Evolutionary conservation across 1,284 basidiomycete species (phyloP).

Genomic region (Chalciporus sp.): DNA sequence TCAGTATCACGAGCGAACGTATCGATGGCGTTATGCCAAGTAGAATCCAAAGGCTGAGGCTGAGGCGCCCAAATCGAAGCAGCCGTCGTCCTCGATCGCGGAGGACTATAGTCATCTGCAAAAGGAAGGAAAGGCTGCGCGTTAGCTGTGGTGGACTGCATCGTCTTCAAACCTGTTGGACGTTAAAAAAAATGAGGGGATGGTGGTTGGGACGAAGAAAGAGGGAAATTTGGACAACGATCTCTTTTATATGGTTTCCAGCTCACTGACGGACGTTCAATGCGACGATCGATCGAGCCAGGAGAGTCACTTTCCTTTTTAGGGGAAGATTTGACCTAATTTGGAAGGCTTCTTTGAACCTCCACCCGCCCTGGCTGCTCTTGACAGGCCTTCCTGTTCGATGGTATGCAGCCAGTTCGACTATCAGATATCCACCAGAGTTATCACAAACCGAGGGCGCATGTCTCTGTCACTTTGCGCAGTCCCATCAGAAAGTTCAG

Average conservation of each 20-base stretch:
- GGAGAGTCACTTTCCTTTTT: conserved; percentile 36
- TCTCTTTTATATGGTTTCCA: conserved; percentile 36
- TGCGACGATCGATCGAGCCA: conserved; percentile 36
- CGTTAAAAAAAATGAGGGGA: conserved; percentile 11
- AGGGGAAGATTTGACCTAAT: conserved; percentile 33
- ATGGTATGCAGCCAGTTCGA: conserved; percentile 23
- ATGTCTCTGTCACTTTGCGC: background rate
- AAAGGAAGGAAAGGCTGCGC: conserved; percentile 34
- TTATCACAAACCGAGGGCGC: conserved; percentile 7
- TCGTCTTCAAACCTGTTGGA: conserved; percentile 12
- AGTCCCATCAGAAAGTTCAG: background rate
- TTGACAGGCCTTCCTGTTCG: conserved; percentile 30
- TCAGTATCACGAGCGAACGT: conserved; percentile 55
- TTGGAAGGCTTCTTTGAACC: conserved; percentile 35
- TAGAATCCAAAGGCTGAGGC: conserved; percentile 62
- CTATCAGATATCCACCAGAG: conserved; percentile 23
- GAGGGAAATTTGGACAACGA: conserved; percentile 25
- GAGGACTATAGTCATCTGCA: conserved; percentile 30
- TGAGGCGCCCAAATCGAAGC: conserved; percentile 79
- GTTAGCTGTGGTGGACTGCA: conserved; percentile 28
- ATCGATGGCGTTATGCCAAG: conserved; percentile 66
- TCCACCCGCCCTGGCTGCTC: conserved; percentile 20
- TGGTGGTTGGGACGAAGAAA: conserved; percentile 32
- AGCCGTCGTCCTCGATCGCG: conserved; percentile 40
- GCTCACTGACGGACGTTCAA: conserved; percentile 24